Evolutionary conservation across 2,329 filamentous ascomycete genomes (phyloP).

Genomic region (Penicillium oxalicum): DNA sequence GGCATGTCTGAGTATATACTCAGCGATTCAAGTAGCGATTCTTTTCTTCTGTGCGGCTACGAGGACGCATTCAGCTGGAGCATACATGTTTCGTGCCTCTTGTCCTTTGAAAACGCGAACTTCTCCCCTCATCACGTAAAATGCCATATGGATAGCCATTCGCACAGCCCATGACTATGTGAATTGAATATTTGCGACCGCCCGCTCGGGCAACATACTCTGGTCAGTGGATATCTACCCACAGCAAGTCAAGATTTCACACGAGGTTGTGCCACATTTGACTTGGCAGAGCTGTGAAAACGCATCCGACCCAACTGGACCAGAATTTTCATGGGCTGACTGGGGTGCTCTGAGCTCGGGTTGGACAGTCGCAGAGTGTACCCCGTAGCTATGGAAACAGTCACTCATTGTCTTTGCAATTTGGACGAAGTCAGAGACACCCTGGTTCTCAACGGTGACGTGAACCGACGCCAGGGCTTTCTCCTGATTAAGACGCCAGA

Average conservation of each 20-base stretch:
- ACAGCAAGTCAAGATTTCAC: not conserved
- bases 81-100: too few relatives aligned
- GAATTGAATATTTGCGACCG: too few relatives aligned
- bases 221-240: not conserved
- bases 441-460: slow-evolving; percentile 55
- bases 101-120: too few relatives aligned
- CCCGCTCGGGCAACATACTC: not conserved
- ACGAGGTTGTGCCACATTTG: not conserved
- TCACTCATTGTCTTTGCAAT: slow-evolving; percentile 58
- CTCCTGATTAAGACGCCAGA: slow-evolving; percentile 64
- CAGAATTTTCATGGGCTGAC: not conserved
- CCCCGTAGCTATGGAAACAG: slow-evolving; percentile 64
- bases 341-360: slow-evolving; percentile 44
- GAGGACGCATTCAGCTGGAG: too few relatives aligned
- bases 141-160: too few relatives aligned
- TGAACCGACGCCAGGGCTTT: slow-evolving; percentile 64
- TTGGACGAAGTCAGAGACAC: slow-evolving; percentile 52
- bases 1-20: too few relatives aligned
- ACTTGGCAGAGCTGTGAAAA: not conserved
- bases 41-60: too few relatives aligned
- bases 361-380: slow-evolving; percentile 64
- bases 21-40: too few relatives aligned
- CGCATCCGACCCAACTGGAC: not conserved
- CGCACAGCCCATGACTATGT: too few relatives aligned
- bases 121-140: too few relatives aligned